A percentile compares a stretch with the other conserved stretches of the same genome.
phyloP scores from a whole-genome alignment of 2,329 filamentous ascomycete species.

The Ceratocystis destructans region DNA sequence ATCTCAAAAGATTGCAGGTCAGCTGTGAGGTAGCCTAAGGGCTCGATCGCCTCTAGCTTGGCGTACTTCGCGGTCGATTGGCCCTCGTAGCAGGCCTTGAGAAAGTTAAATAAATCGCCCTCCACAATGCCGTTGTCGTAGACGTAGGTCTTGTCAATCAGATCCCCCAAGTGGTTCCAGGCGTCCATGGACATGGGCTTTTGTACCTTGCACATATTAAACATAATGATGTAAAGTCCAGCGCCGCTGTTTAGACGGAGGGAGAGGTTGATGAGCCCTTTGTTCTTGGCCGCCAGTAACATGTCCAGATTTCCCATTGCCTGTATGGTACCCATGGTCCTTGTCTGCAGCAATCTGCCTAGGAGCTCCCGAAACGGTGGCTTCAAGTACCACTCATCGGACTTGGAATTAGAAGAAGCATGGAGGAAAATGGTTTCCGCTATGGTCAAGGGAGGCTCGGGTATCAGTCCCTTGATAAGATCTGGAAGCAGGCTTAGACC shows the following conservation, averaged over 20 bases:
- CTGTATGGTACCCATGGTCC: not conserved
- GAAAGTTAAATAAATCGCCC: not conserved
- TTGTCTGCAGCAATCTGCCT: not conserved
- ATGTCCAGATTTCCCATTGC: not conserved
- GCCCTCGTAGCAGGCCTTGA: not conserved
- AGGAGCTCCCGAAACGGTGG: not conserved
- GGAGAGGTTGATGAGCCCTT: not conserved
- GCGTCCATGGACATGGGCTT: not conserved
- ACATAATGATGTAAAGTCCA: not conserved
- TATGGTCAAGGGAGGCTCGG: not conserved
- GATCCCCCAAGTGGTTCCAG: not conserved
- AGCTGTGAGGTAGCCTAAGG: not conserved
- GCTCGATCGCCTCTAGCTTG: not conserved
- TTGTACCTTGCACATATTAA: not conserved
- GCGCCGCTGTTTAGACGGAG: not conserved
- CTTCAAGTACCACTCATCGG: not conserved
- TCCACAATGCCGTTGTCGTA: not conserved
- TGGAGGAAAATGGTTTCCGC: not conserved
- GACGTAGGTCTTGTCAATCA: not conserved
- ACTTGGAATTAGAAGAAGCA: not conserved
- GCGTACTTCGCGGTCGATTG: not conserved
- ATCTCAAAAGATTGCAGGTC: not conserved
- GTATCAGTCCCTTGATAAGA: not conserved
- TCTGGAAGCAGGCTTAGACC: not conserved
- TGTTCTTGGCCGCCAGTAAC: not conserved